A percentile compares a stretch with the other conserved stretches of the same genome.
Evolutionary conservation across 169 alveolate genomes (phyloP).

Genomic region (Eimeria sp.): DNA sequence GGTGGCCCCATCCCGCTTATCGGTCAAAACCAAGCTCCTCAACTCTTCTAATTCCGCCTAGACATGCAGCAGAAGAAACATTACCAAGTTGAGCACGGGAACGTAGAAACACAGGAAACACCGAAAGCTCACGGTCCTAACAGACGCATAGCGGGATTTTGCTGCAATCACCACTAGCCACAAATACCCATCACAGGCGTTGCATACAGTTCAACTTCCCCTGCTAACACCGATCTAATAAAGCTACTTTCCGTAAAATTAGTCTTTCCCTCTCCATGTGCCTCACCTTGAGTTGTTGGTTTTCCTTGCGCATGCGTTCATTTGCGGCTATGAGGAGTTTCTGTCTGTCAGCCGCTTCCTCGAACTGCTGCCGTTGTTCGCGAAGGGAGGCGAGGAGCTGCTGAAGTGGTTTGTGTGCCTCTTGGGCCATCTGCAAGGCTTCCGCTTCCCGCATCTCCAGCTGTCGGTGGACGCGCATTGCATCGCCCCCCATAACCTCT

Average conservation of each 20-base stretch:
- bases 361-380: slow-evolving; percentile 23
- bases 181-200: neutral
- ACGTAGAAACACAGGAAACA: neutral
- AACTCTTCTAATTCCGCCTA: slow-evolving; percentile 58
- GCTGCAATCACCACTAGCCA: neutral
- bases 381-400: slow-evolving; percentile 35
- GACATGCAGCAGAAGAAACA: neutral
- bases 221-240: neutral
- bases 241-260: neutral
- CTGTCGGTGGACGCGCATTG: neutral
- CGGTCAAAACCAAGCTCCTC: neutral
- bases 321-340: slow-evolving; percentile 15
- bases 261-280: neutral
- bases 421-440: neutral
- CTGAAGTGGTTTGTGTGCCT: slow-evolving; percentile 10
- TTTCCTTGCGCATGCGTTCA: slow-evolving; percentile 44
- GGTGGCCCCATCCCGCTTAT: slow-evolving; percentile 14
- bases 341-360: neutral
- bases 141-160: neutral
- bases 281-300: slow-evolving; percentile 23
- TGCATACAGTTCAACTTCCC: neutral
- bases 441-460: slow-evolving; percentile 2
- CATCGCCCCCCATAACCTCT: neutral
- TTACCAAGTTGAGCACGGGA: neutral
- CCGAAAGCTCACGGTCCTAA: neutral